Evolutionary conservation across 2,329 filamentous ascomycete species (phyloP).

Genomic region (Macrophomina tecta): DNA sequence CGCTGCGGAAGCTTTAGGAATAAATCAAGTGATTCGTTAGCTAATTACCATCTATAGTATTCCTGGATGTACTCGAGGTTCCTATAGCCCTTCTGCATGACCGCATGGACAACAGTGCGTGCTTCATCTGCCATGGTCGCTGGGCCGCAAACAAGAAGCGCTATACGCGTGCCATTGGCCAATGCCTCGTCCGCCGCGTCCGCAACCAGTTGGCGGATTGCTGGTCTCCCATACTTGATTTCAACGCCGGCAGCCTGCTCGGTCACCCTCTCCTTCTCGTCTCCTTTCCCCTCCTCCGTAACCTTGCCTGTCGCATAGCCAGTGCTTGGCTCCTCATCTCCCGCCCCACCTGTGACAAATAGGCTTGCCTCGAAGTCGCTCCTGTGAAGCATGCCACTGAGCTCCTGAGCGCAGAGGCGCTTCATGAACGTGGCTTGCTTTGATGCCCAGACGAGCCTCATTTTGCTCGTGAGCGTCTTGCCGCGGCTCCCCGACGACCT

Average conservation of each 20-base stretch:
- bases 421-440: slow-evolving; percentile 39
- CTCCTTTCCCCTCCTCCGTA: too few relatives aligned
- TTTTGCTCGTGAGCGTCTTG: slow-evolving; percentile 30
- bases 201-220: slow-evolving; percentile 44
- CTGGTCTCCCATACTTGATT: slow-evolving; percentile 46
- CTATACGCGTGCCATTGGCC: slow-evolving; percentile 39
- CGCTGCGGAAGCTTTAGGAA: too few relatives aligned
- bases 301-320: too few relatives aligned
- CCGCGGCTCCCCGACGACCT: slow-evolving; percentile 29
- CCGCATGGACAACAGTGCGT: slow-evolving; percentile 46
- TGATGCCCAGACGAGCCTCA: slow-evolving; percentile 45
- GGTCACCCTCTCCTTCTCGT: too few relatives aligned
- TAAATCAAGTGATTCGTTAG: too few relatives aligned
- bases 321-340: background rate
- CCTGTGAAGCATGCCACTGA: slow-evolving; percentile 34
- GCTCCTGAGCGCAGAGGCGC: slow-evolving; percentile 34
- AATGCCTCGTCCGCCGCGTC: slow-evolving; percentile 39
- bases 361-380: slow-evolving; percentile 34
- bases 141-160: slow-evolving; percentile 54
- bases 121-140: slow-evolving; percentile 53
- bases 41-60: slow-evolving; percentile 51
- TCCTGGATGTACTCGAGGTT: slow-evolving; percentile 55
- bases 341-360: background rate
- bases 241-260: slow-evolving; percentile 27
- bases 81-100: slow-evolving; percentile 40